Evolutionary conservation across 768 basidiomycete species (phyloP).

Genomic region (Russula vinacea): DNA sequence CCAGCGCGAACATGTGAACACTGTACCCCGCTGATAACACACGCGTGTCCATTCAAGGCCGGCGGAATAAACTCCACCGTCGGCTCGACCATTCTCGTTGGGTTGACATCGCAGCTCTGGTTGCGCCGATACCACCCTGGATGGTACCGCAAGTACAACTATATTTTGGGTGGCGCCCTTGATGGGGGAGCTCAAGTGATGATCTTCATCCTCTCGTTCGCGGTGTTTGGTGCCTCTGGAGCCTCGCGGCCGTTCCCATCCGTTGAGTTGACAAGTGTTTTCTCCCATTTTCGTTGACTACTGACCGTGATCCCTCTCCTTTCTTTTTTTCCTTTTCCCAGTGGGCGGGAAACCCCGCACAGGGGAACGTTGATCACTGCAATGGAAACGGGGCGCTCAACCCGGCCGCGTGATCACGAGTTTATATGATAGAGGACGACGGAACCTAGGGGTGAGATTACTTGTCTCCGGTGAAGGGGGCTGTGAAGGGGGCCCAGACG

Average conservation of each 20-base stretch:
- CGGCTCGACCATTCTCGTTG: constrained; percentile 47
- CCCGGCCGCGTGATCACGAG: constrained; percentile 27
- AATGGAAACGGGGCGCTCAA: constrained; percentile 56
- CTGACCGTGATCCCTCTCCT: neutral
- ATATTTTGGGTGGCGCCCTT: constrained; percentile 61
- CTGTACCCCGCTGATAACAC: no score
- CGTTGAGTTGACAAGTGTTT: constrained; percentile 4
- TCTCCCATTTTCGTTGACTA: neutral
- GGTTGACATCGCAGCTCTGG: constrained; percentile 52
- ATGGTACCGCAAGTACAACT: constrained; percentile 69
- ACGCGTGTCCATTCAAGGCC: constrained; percentile 29
- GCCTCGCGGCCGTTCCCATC: constrained; percentile 48
- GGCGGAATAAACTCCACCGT: constrained; percentile 55
- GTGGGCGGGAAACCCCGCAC: constrained; percentile 54
- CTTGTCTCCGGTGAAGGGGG: no score
- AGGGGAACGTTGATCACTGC: constrained; percentile 58
- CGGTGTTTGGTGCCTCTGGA: constrained; percentile 60
- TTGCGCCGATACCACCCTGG: constrained; percentile 31
- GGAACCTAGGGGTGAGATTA: no score
- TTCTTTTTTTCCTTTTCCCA: neutral
- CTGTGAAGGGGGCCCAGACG: no score
- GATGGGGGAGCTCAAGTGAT: constrained; percentile 66
- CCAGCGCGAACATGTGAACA: neutral
- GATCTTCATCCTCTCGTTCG: constrained; percentile 62
- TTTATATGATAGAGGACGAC: neutral